Evolutionary conservation across 768 basidiomycete species (phyloP), one percentile per base, ranked within the genome.

Genomic region (Tubosaeta sp.): DNA sequence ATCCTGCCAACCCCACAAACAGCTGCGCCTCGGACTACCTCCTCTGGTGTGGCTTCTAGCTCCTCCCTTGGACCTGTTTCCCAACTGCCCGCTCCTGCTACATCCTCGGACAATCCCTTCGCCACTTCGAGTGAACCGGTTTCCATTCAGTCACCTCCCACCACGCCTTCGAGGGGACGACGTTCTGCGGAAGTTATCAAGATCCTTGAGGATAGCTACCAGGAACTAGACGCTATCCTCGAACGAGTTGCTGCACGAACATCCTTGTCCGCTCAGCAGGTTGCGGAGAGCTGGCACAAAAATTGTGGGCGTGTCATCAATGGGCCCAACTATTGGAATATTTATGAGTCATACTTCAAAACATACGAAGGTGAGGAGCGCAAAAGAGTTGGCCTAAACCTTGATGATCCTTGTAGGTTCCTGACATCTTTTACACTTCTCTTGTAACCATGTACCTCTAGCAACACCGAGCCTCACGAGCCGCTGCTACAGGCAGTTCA

Each of bases 321-420:
- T 25, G 42, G 35, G 5, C 9, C 25, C 31, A 53, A 53, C 22
- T 34, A 48, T 46, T 53, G 52, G 48, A 53, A 53, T 27, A 43
- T 43, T 17, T 53, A 53, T 10, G 29, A 43, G 27, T 35, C 22
- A 19, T 49, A 34, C 27, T 53, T 53, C 42, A 49, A 48, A 16
- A 41, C 43, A 13, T 10, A 54, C 17, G 29, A 42, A 17, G 46
- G 41, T 14, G 22, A 49, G 52, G 52, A 54, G 43, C 32, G 34
- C 13, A 16, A 10, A 5, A 5, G 13, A 14, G 12, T 48, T 34
- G 46, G 39, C 5, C 26, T 48, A 16, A 11, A 26, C 17, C 37
- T 29, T 9, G 37, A 48, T 2, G 47, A 48, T 8, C 47, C 47
- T 27, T n/a, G 47, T 48, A 39, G 16, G 35, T 37, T 9, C n/a